Evolutionary conservation across 2,329 filamentous ascomycete species (phyloP).

Genomic region (Bipolaris gigantea): DNA sequence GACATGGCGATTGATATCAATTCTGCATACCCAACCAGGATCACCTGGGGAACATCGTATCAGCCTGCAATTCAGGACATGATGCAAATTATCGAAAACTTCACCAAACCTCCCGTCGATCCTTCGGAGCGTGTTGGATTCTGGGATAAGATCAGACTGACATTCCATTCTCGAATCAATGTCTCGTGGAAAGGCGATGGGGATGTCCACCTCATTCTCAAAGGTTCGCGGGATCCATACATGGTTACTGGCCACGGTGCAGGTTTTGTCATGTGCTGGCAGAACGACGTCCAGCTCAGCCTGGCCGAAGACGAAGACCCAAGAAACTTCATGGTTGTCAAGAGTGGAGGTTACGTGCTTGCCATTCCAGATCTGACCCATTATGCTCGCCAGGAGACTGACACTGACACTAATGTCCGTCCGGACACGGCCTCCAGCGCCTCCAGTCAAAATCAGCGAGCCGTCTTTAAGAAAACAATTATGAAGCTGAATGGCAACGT

Average conservation of each 20-base stretch:
- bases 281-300: slow-evolving; percentile 86
- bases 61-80: slow-evolving; percentile 98
- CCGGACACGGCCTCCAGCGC: slow-evolving; percentile 59
- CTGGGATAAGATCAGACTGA: slow-evolving; percentile 97
- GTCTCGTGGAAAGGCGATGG: slow-evolving; percentile 94
- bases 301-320: slow-evolving; percentile 85
- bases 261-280: slow-evolving; percentile 98
- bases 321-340: slow-evolving; percentile 90
- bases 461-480: slow-evolving; percentile 95
- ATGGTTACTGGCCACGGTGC: slow-evolving; percentile 88
- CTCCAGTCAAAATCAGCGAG: slow-evolving; percentile 69
- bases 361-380: slow-evolving; percentile 93
- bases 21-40: slow-evolving; percentile 84
- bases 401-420: slow-evolving; percentile 57
- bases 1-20: slow-evolving; percentile 92
- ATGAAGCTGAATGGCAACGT: slow-evolving; percentile 99
- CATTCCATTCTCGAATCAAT: slow-evolving; percentile 87
- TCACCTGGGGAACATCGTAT: slow-evolving; percentile 97
- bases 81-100: slow-evolving; percentile 99
- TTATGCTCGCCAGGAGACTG: slow-evolving; percentile 70
- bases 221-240: slow-evolving; percentile 90
- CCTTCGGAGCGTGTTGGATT: slow-evolving; percentile 93
- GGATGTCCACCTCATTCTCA: slow-evolving; percentile 89
- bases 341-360: slow-evolving; percentile 92
- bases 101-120: slow-evolving; percentile 93